These are phyloP conservation scores for Boletus sp. DNA, from an alignment of 1,284 basidiomycete genomes.

Conservation along the genomic window DNA sequence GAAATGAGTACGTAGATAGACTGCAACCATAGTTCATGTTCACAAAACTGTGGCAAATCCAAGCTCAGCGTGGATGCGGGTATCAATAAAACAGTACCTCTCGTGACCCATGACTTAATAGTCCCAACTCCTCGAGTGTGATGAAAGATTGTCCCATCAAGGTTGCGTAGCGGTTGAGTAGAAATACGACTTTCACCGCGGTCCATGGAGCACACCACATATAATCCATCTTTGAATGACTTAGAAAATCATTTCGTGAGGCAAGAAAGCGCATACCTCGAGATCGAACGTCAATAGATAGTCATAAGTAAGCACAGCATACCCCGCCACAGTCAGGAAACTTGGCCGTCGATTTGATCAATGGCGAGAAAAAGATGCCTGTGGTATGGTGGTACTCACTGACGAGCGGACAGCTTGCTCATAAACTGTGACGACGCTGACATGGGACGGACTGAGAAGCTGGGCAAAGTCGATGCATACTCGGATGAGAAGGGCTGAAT, in stretches of 20 bases:
- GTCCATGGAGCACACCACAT: conserved; percentile 19
- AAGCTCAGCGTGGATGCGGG: not conserved
- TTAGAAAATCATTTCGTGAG: not conserved
- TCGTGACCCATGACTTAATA: conserved; percentile 1
- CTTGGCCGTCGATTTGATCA: not conserved
- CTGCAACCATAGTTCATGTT: not conserved
- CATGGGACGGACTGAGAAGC: conserved; percentile 1
- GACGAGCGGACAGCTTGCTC: not conserved
- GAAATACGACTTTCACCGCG: conserved; percentile 11
- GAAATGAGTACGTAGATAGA: not conserved
- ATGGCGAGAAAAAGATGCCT: not conserved
- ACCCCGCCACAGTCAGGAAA: conserved; percentile 4
- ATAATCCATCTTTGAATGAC: conserved; percentile 5
- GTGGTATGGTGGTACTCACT: conserved; percentile 2
- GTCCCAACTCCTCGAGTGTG: conserved; percentile 1
- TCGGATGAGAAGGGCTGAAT: too few species aligned
- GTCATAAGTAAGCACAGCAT: conserved; percentile 15
- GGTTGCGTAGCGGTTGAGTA: conserved; percentile 8
- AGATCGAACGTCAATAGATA: conserved; percentile 16
- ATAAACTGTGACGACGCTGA: not conserved
- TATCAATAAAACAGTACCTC: not conserved
- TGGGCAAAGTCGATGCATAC: too few species aligned
- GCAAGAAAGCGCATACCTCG: conserved; percentile 7
- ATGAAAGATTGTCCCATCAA: conserved; percentile 6
- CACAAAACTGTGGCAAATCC: conserved; percentile 2